These are phyloP conservation scores for Aphanoascus verrucosus DNA, from an alignment of 2,329 filamentous ascomycete genomes.

Conservation along the genomic window DNA sequence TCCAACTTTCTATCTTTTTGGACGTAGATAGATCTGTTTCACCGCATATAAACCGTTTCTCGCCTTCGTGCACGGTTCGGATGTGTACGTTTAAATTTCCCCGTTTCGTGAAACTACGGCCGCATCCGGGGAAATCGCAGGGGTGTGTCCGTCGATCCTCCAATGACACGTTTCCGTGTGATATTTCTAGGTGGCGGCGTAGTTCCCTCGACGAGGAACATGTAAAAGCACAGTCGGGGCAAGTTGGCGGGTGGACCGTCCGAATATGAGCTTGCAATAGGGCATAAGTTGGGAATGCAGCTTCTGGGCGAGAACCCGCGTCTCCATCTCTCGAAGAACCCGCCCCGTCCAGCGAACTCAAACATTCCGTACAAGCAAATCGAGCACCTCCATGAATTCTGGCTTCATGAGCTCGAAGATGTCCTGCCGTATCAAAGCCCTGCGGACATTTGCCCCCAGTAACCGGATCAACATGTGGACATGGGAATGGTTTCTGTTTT, in stretches of 20 bases:
- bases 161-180: conserved; percentile 53
- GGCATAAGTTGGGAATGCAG: conserved; percentile 60
- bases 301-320: not conserved
- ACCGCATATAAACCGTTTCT: conserved; percentile 67
- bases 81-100: conserved; percentile 77
- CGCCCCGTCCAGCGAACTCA: conserved; percentile 30
- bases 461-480: conserved; percentile 46
- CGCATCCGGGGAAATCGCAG: conserved; percentile 60
- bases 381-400: conserved; percentile 58
- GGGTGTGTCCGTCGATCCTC: conserved; percentile 54
- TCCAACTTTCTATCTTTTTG: conserved; percentile 55
- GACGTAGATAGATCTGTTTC: conserved; percentile 49
- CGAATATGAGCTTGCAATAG: conserved; percentile 64
- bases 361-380: conserved; percentile 70
- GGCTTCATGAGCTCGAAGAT: conserved; percentile 60
- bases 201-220: conserved; percentile 58
- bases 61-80: conserved; percentile 63
- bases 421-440: conserved; percentile 62
- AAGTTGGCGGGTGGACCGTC: conserved; percentile 59
- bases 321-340: conserved; percentile 18
- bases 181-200: conserved; percentile 65
- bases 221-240: conserved; percentile 60
- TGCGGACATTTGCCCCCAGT: conserved; percentile 50
- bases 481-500: conserved; percentile 59
- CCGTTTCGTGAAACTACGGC: conserved; percentile 66